Evolutionary conservation across 2,329 filamentous ascomycete species (phyloP).

Genomic region (Cryphonectria carpinicola): DNA sequence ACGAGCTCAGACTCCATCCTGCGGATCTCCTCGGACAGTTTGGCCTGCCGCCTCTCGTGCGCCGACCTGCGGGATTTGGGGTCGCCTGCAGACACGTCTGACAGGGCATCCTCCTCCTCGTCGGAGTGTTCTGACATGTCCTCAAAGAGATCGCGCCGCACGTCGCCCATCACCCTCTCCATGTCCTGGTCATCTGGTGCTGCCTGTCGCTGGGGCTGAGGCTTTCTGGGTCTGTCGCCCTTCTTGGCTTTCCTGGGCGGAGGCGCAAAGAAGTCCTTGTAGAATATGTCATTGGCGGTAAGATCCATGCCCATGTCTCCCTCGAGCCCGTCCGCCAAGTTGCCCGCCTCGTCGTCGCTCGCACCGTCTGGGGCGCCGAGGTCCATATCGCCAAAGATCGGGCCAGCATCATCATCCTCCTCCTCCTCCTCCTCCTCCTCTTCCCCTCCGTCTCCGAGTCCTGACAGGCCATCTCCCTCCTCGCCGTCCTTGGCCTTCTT

Average conservation of each 20-base stretch:
- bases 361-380: slow-evolving; percentile 73
- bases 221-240: slow-evolving; percentile 46
- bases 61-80: slow-evolving; percentile 76
- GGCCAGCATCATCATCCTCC: slow-evolving; percentile 73
- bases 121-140: slow-evolving; percentile 69
- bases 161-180: slow-evolving; percentile 81
- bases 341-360: slow-evolving; percentile 63
- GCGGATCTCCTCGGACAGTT: slow-evolving; percentile 87
- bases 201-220: slow-evolving; percentile 43
- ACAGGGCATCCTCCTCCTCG: slow-evolving; percentile 67
- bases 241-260: slow-evolving; percentile 73
- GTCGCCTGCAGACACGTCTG: slow-evolving; percentile 69
- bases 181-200: slow-evolving; percentile 67
- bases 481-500: slow-evolving; percentile 36
- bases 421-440: slow-evolving; percentile 43
- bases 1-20: slow-evolving; percentile 87
- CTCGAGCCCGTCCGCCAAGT: slow-evolving; percentile 55
- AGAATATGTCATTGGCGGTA: slow-evolving; percentile 88
- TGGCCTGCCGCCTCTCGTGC: slow-evolving; percentile 85
- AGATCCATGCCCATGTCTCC: slow-evolving; percentile 50
- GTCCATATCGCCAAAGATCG: slow-evolving; percentile 81
- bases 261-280: slow-evolving; percentile 91
- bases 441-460: slow-evolving; percentile 48
- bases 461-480: slow-evolving; percentile 34
- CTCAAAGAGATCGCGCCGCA: slow-evolving; percentile 89